These are phyloP conservation scores for Fusarium sambucinum DNA, from an alignment of 2,329 filamentous ascomycete species.

Conservation along the genomic window DNA sequence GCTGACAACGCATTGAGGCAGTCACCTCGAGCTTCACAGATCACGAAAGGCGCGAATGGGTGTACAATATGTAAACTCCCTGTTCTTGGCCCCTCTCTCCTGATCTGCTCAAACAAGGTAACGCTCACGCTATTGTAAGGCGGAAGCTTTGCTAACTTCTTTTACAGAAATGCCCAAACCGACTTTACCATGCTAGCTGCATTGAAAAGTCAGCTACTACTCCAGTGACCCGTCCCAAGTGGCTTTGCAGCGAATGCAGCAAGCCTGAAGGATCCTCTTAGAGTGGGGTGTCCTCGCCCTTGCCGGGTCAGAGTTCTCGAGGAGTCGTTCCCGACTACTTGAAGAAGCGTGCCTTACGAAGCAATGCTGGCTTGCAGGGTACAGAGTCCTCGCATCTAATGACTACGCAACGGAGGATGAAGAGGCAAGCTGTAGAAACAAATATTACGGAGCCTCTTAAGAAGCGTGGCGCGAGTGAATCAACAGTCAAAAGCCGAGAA, in stretches of 20 bases:
- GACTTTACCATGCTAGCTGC: conserved; percentile 64
- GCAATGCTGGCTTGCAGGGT: conserved; percentile 1
- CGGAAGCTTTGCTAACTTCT: conserved; percentile 31
- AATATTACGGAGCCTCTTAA: not conserved
- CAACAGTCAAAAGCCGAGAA: conserved; percentile 11
- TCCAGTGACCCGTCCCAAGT: conserved; percentile 53
- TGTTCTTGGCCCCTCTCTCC: conserved; percentile 60
- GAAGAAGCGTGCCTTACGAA: conserved; percentile 1
- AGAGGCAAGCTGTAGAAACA: conserved; percentile 4
- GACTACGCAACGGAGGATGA: conserved; percentile 14
- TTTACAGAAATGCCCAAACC: conserved; percentile 57
- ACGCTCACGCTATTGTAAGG: conserved; percentile 36
- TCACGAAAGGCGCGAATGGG: conserved; percentile 59
- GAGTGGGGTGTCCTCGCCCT: conserved; percentile 40
- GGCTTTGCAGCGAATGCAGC: conserved; percentile 61
- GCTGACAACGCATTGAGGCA: conserved; percentile 42
- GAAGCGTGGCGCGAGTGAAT: conserved; percentile 3
- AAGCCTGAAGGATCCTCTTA: conserved; percentile 44
- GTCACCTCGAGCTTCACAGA: conserved; percentile 52
- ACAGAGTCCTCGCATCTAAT: conserved; percentile 11
- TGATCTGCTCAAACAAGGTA: conserved; percentile 66
- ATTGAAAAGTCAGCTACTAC: conserved; percentile 54
- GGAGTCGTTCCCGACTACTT: not conserved
- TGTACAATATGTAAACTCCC: conserved; percentile 63
- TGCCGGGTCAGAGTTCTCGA: conserved; percentile 18